These are phyloP conservation scores for Blastosporella zonata DNA, from an alignment of 1,284 basidiomycete species.

Conservation along the genomic window DNA sequence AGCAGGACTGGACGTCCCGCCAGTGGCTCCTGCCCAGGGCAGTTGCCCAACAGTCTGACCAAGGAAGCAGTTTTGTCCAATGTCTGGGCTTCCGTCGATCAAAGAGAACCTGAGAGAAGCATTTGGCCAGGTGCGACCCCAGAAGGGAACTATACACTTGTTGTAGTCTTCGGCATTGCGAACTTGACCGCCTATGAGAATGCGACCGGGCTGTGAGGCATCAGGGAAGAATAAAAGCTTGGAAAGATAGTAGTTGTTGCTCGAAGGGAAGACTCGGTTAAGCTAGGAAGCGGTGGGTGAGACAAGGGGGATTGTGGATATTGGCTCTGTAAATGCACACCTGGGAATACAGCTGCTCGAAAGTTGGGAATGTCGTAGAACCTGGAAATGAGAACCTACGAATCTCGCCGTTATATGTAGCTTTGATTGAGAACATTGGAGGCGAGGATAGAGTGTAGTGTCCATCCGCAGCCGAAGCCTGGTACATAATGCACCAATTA, in stretches of 20 bases:
- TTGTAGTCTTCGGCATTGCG: slow-evolving; percentile 57
- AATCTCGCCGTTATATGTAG: slow-evolving; percentile 45
- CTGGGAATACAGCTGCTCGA: slow-evolving; percentile 42
- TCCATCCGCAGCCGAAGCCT: slow-evolving; percentile 7
- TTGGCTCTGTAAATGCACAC: slow-evolving; percentile 28
- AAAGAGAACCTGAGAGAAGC: slow-evolving; percentile 63
- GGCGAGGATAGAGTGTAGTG: slow-evolving; percentile 8
- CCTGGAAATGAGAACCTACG: slow-evolving; percentile 43
- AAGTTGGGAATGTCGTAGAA: slow-evolving; percentile 40
- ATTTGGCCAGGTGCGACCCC: slow-evolving; percentile 47
- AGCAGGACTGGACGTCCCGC: not conserved
- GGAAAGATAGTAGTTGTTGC: slow-evolving; percentile 56
- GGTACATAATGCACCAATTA: slow-evolving; percentile 10
- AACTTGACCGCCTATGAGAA: slow-evolving; percentile 61
- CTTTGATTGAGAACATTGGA: slow-evolving; percentile 49
- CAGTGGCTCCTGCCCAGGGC: not conserved
- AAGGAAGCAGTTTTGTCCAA: slow-evolving; percentile 24
- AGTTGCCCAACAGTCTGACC: slow-evolving; percentile 7
- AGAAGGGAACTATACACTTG: slow-evolving; percentile 46
- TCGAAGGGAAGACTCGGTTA: slow-evolving; percentile 63
- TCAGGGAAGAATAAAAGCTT: slow-evolving; percentile 66
- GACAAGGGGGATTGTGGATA: slow-evolving; percentile 10
- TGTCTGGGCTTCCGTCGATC: slow-evolving; percentile 46
- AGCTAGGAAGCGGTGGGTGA: slow-evolving; percentile 41
- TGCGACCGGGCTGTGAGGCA: slow-evolving; percentile 43